Base-by-base conservation (phyloP, 805 yeast species). In the Yarrowia deformans region DNA sequence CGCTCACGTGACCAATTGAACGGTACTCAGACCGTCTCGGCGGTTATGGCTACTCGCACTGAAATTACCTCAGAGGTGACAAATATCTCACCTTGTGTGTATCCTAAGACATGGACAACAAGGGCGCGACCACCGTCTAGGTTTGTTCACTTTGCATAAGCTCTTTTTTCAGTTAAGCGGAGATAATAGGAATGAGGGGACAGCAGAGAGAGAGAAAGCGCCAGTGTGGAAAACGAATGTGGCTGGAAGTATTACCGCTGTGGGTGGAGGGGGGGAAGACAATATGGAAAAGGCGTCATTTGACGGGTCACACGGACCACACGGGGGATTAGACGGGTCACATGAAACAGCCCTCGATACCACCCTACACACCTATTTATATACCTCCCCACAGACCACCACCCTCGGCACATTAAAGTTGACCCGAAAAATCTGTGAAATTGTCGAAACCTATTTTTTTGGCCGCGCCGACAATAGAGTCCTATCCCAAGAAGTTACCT, bases 361-460 rank as follows among this genome's bases (percentile, higher is more conserved):
- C 29, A 23, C 29, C 29, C 29, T 23, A 23, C 29, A 23, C 29
- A 23, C 29, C 29, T 23, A 23, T 23, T 8, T 29, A 8, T 0
- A 1, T 1, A 18, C 7, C 29, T 19, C 14, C 32, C 10, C 29
- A 23, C 29, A 23, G 29, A 23, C 49, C 49, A 18, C 32, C 49
- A 23, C 66, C n/a, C 66, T 60, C 66, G 66, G 66, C 52, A 18
- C 66, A 60, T 13, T 60, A 60, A 35, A 60, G 66, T 60, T 60
- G 42, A 60, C 66, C 66, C 66, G 66, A 60, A 60, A 60, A 60
- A 60, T 45, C 66, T 60, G 66, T 60, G 66, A 60, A 60, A 60
- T 60, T 60, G 64, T 56, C 64, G 64, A 56, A 56, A 56, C 64
- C 49, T 56, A 56, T 29, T 56, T 56, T 56, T 49, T 23, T 23